A percentile compares a stretch with the other conserved stretches of the same genome.
phyloP scores from a whole-genome alignment of 2,329 filamentous ascomycete species.

The Ophiostoma himal-ulmi region DNA sequence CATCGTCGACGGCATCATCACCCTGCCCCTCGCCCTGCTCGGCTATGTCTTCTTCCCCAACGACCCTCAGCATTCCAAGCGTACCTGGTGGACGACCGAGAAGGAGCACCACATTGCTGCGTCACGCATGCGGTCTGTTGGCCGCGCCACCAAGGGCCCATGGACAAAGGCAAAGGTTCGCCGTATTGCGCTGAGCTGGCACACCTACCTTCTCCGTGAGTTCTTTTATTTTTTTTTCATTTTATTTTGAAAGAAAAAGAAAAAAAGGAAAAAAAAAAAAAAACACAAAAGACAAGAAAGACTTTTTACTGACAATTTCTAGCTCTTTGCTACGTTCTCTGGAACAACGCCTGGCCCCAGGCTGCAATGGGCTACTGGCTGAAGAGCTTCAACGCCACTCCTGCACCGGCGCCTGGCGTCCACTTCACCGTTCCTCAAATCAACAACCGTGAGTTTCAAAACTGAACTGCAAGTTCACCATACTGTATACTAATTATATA shows the following conservation, averaged over 20 bases:
- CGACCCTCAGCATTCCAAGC: constrained; percentile 37
- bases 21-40: constrained; percentile 45
- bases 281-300: neutral
- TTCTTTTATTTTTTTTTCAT: neutral
- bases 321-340: constrained; percentile 35
- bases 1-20: constrained; percentile 35
- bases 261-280: no score
- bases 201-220: constrained; percentile 32
- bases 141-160: constrained; percentile 28
- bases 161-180: constrained; percentile 35
- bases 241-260: no score
- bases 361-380: constrained; percentile 39
- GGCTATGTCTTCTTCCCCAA: constrained; percentile 48
- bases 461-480: neutral
- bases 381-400: constrained; percentile 35
- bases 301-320: constrained; percentile 28
- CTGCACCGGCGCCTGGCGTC: constrained; percentile 34
- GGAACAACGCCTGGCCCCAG: constrained; percentile 36
- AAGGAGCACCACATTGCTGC: constrained; percentile 35
- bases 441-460: constrained; percentile 18
- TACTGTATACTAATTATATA: constrained; percentile 11
- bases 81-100: constrained; percentile 36
- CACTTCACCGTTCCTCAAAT: constrained; percentile 33
- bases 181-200: constrained; percentile 36
- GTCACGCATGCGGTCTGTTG: constrained; percentile 34